These are phyloP conservation scores for Metschnikowia vanudenii DNA, from an alignment of 805 yeast genomes.

Conservation along the genomic window DNA sequence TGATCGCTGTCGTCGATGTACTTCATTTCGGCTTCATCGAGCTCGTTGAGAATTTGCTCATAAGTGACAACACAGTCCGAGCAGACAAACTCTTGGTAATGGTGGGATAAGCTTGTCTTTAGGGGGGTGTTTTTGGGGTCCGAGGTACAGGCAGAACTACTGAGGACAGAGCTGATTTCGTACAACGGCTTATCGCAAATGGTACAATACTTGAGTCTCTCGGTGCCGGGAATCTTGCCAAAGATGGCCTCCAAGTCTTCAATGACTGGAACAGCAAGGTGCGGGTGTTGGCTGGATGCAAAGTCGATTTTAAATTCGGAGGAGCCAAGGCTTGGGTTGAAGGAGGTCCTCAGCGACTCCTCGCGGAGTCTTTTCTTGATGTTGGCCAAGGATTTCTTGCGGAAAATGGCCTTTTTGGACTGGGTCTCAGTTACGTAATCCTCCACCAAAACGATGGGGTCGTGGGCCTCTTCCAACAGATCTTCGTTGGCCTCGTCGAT, in stretches of 20 bases:
- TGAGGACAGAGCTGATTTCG: constrained; percentile 49
- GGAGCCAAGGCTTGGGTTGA: neutral
- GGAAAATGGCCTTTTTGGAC: constrained; percentile 17
- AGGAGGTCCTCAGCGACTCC: constrained; percentile 5
- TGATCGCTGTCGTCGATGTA: neutral
- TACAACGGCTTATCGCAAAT: constrained; percentile 69
- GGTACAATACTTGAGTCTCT: constrained; percentile 52
- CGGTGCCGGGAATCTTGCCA: constrained; percentile 39
- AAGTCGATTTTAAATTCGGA: neutral
- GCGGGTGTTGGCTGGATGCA: neutral
- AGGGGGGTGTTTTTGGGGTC: constrained; percentile 2
- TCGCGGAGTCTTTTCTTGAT: constrained; percentile 30
- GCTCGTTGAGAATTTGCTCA: constrained; percentile 49
- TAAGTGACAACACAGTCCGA: constrained; percentile 58
- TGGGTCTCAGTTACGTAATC: constrained; percentile 43
- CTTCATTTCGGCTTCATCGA: constrained; percentile 19
- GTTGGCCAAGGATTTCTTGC: constrained; percentile 38
- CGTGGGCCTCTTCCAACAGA: constrained; percentile 27
- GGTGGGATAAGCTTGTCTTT: constrained; percentile 14
- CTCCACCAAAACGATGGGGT: constrained; percentile 51
- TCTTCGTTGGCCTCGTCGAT: constrained; percentile 15
- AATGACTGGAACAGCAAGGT: neutral
- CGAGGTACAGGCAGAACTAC: constrained; percentile 26
- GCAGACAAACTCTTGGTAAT: constrained; percentile 59
- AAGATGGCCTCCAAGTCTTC: constrained; percentile 37